Conservation (phyloP, 257 asterid species). For the Hygrophila difformis region DNA sequence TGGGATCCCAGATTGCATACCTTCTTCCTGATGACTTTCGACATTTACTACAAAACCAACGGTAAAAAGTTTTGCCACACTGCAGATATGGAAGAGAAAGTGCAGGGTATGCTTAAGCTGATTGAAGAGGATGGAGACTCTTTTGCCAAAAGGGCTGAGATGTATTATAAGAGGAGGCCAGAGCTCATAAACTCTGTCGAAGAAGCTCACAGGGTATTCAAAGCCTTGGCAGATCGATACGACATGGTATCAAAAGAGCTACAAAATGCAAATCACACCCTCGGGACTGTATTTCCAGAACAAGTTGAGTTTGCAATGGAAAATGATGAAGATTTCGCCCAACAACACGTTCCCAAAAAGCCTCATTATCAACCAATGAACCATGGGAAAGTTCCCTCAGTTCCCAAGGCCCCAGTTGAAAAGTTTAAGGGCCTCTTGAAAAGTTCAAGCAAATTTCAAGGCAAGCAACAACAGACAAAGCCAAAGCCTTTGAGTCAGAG, state of each 20-base stretch:
- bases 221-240: conserved; percentile 42
- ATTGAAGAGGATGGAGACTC: conserved; percentile 86
- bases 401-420: conserved; percentile 23
- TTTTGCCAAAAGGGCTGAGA: conserved; percentile 72
- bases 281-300: too few relatives aligned
- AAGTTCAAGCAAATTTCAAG: conserved; percentile 27
- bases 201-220: conserved; percentile 57
- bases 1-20: too few relatives aligned
- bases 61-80: background rate
- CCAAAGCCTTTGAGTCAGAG: background rate
- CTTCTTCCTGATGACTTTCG: too few relatives aligned
- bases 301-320: too few relatives aligned
- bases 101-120: conserved; percentile 60
- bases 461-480: conserved; percentile 26
- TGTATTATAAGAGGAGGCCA: conserved; percentile 80
- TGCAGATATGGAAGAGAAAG: conserved; percentile 78
- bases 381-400: too few relatives aligned
- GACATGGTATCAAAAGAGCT: too few relatives aligned
- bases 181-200: conserved; percentile 62
- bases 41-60: too few relatives aligned
- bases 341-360: background rate
- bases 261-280: too few relatives aligned
- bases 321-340: background rate
- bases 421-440: conserved; percentile 27
- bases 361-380: background rate